Percentiles rank a stretch among this genome's conserved stretches.
phyloP scores from a whole-genome alignment of 1,284 basidiomycete species.

The Golubevia sp. region DNA sequence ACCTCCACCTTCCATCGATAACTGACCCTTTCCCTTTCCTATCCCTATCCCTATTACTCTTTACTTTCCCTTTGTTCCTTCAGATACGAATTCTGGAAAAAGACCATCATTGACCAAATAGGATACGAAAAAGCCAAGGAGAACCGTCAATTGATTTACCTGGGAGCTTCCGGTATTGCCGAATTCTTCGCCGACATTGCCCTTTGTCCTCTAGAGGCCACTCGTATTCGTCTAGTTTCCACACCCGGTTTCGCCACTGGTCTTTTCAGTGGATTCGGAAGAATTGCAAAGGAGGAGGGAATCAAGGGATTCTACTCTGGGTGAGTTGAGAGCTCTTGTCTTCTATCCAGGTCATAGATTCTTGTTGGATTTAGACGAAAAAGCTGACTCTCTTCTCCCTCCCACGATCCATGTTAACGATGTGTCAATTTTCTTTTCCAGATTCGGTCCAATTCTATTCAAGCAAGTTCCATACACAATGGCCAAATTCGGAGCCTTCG shows the following conservation, averaged over 20 bases:
- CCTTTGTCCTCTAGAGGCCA: slow-evolving; percentile 61
- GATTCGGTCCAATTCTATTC: slow-evolving; percentile 63
- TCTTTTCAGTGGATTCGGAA: slow-evolving; percentile 51
- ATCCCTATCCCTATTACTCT: neutral
- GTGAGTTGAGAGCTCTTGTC: slow-evolving; percentile 6
- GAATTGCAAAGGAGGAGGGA: slow-evolving; percentile 55
- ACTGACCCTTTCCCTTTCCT: neutral
- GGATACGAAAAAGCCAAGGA: slow-evolving; percentile 53
- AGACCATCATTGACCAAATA: slow-evolving; percentile 52
- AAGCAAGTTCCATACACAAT: slow-evolving; percentile 62
- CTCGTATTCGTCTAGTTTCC: slow-evolving; percentile 61
- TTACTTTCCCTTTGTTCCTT: neutral
- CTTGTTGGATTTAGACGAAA: no score
- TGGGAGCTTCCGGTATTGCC: slow-evolving; percentile 54
- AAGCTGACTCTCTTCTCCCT: neutral
- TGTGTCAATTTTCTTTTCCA: slow-evolving; percentile 70
- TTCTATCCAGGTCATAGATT: no score
- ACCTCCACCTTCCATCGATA: no score
- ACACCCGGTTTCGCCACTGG: slow-evolving; percentile 59
- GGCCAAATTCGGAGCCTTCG: slow-evolving; percentile 65
- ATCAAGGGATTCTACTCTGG: slow-evolving; percentile 55
- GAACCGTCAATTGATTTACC: slow-evolving; percentile 58
- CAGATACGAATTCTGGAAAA: slow-evolving; percentile 61
- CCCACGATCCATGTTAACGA: neutral
- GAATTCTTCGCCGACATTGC: slow-evolving; percentile 62